A percentile compares a stretch with the other conserved stretches of the same genome.
Conservation (phyloP, 495 filamentous ascomycete genomes). For the Chaetomium cochliodes region DNA sequence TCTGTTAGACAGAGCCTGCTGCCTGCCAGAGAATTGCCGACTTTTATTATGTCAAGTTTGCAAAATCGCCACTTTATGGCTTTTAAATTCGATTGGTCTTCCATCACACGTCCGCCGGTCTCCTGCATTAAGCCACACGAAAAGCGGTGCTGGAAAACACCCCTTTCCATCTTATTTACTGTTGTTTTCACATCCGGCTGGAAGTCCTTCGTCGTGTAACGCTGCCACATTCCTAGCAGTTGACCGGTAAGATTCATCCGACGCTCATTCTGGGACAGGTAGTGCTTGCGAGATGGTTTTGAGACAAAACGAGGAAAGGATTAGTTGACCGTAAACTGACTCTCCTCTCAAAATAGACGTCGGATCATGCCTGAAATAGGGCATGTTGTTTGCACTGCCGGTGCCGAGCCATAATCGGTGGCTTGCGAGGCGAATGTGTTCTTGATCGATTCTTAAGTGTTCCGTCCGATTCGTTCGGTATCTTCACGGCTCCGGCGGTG, state of each 20-base stretch:
- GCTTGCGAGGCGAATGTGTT: neutral
- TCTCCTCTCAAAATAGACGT: neutral
- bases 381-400: neutral
- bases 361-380: neutral
- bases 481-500: neutral
- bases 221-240: neutral
- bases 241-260: too few relatives aligned
- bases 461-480: neutral
- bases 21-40: too few relatives aligned
- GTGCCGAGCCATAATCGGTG: neutral
- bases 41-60: too few relatives aligned
- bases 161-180: neutral
- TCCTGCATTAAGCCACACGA: too few relatives aligned
- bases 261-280: neutral
- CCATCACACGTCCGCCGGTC: too few relatives aligned
- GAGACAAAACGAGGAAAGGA: neutral
- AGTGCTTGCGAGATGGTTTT: neutral
- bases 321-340: neutral
- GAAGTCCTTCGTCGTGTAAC: neutral
- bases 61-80: too few relatives aligned
- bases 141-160: too few relatives aligned
- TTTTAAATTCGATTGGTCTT: too few relatives aligned
- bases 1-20: neutral
- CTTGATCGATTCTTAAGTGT: neutral
- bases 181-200: neutral